Base-by-base conservation (phyloP, 495 filamentous ascomycete genomes). In the Darksidea phi region DNA sequence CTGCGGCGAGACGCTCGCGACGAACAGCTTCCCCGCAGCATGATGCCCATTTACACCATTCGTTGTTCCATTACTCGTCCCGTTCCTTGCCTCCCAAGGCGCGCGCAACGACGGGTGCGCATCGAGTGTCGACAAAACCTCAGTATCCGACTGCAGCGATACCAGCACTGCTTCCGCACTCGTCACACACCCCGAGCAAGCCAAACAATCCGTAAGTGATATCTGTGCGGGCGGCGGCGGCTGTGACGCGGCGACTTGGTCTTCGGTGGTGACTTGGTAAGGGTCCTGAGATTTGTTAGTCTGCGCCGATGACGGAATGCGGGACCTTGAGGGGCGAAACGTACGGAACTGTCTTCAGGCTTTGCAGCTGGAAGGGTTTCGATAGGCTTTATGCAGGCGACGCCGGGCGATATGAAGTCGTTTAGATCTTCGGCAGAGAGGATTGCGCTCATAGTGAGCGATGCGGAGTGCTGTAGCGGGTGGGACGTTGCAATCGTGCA, bases 381-480 rank as follows among this genome's bases (percentile, higher is more conserved):
- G 64, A 98, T 83, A 18, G 94, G 94, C 70, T 98, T 98, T 74
- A 98, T 97, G 75, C 94, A 98, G 36, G 94, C 94, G 59, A 98
- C 90, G 36, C 94, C 94, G 6, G 94, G 94, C 28, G 88, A 91
- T 70, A 98, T 98, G 77, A 98, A 98, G 79, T 98, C 94, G 78
- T 98, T 98, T 61, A 98, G 79, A 73, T 96, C 91, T 76, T 97
- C 92, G 61, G 88, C 89, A 50, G 92, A 97, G 59, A 98, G 86
- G 62, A 98, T 97, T 25, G 94, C 94, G 63, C 88, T 93, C 93
- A 97, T 97, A 32, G 20, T 60, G 56, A 61, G 49, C 53, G 25
- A 23, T 28, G 32, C 8, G 25, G 36, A 12, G 25, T 34, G 24
- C 20, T 12, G 59, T 48, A 53, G 54, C 54, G 41, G 28, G 47